Conservation (phyloP, 305 asterid genomes). For the Fraxinus xanthoxyloides region DNA sequence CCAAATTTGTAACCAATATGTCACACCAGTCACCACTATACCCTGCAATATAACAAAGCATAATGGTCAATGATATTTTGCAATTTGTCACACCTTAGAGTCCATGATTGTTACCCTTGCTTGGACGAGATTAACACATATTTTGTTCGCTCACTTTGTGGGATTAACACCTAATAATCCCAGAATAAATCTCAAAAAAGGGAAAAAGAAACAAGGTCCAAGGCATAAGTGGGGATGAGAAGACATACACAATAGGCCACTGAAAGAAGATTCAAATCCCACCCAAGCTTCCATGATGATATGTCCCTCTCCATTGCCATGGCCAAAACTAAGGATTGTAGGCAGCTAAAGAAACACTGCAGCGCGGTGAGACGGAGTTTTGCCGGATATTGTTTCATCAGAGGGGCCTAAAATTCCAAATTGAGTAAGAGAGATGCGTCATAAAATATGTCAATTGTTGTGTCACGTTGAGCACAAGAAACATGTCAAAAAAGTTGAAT, state of each 20-base stretch:
- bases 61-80: background rate
- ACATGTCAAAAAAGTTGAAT: background rate
- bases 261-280: conserved; percentile 59
- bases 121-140: background rate
- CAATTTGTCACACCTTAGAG: background rate
- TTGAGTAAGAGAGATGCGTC: background rate
- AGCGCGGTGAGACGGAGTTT: conserved; percentile 52
- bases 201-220: background rate
- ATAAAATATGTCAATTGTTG: background rate
- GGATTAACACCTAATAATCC: background rate
- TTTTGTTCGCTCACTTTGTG: background rate
- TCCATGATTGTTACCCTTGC: background rate
- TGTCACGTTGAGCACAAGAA: background rate
- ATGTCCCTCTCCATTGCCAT: conserved; percentile 50
- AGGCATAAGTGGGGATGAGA: background rate
- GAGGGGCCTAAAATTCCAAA: conserved; percentile 30
- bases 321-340: conserved; percentile 54
- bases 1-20: conserved; percentile 63
- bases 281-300: conserved; percentile 59
- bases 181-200: background rate
- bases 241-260: conserved; percentile 65
- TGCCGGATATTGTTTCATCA: conserved; percentile 58
- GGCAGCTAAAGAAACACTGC: conserved; percentile 66
- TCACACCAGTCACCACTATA: conserved; percentile 54
- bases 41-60: conserved; percentile 42